Base-by-base conservation (phyloP, 2,329 filamentous ascomycete genomes). In the Xylariaceae sp. region DNA sequence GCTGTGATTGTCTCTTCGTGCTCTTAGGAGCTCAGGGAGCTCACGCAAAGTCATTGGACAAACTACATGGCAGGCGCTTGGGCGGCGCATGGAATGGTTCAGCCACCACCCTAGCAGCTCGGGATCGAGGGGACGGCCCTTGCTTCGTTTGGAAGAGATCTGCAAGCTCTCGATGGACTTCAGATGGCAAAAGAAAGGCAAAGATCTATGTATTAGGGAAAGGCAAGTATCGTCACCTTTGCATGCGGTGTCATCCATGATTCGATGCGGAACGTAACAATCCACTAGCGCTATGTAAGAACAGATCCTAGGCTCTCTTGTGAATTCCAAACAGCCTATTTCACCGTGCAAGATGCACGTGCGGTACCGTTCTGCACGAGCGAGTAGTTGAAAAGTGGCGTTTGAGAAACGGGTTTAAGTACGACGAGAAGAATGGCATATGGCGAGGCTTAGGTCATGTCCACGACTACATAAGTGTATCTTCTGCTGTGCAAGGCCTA, bases 1-100 rank as follows among this genome's bases (percentile, higher is more conserved):
- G 61, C 58, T 61, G 61, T 63, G 56, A 58, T 61, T 63, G 59
- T 57, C 56, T 59, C 61, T 57, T 23, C n/a, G n/a, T n/a, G n/a
- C n/a, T n/a, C n/a, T n/a, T n/a, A n/a, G n/a, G 32, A 7, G 32
- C 32, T 56, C 44, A 54, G 42, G 48, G 54, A 57, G 53, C 49
- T 50, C 54, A 52, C 26, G 44, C 48, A 43, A 54, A 45, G 52
- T 52, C 56, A 59, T 61, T 59, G 58, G 60, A 55, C 49, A 19
- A 56, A 48, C 54, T 23, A 16, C 20, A 42, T 40, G 14, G 32
- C 32, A 56, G 54, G 57, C 54, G 57, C 47, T 53, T 57, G 51
- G 50, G 50, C 42, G 40, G 60, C 57, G 60, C 60, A 62, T 55
- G 60, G 57, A 54, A 60, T 62, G 54, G 53, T 50, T 58, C 53